Percentiles rank a stretch among this genome's conserved stretches.
These are phyloP conservation scores for Zopfia rhizophila DNA, from an alignment of 2,329 filamentous ascomycete genomes.

Conservation along the genomic window DNA sequence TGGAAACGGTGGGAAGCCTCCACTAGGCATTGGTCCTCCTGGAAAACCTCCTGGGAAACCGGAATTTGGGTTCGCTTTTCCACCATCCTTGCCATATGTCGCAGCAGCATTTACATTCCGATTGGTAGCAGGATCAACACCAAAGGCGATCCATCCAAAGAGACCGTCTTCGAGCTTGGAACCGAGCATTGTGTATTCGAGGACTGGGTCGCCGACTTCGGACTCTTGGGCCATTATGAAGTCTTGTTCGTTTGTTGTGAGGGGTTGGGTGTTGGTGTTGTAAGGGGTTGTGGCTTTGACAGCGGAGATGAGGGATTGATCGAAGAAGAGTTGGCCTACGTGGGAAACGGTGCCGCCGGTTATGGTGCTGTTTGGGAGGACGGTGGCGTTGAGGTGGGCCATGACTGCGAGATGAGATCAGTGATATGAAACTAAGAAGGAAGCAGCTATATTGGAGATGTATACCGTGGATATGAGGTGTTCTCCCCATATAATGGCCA, in stretches of 20 bases:
- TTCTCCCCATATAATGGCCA: slow-evolving; percentile 46
- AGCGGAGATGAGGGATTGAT: slow-evolving; percentile 63
- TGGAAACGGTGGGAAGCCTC: background rate
- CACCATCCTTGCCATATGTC: slow-evolving; percentile 11
- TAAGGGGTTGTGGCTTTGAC: slow-evolving; percentile 59
- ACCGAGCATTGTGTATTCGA: slow-evolving; percentile 65
- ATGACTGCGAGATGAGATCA: slow-evolving; percentile 14
- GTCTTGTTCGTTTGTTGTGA: slow-evolving; percentile 63
- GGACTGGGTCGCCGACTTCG: slow-evolving; percentile 61
- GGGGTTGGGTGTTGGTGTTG: slow-evolving; percentile 44
- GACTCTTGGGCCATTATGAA: slow-evolving; percentile 57
- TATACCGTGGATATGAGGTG: slow-evolving; percentile 35
- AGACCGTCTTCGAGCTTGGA: slow-evolving; percentile 44
- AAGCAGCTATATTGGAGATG: no score
- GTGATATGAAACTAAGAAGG: no score
- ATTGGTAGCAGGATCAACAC: slow-evolving; percentile 5
- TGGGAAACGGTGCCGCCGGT: slow-evolving; percentile 62
- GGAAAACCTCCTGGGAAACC: slow-evolving; percentile 6
- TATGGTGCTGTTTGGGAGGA: slow-evolving; percentile 59
- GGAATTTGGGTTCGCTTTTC: slow-evolving; percentile 9
- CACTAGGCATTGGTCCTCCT: background rate
- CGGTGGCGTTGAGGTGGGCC: slow-evolving; percentile 38
- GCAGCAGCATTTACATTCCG: slow-evolving; percentile 20
- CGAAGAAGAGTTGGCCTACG: slow-evolving; percentile 71
- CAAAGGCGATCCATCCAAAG: slow-evolving; percentile 20